Percentiles rank a stretch among this genome's conserved stretches.
Conservation (phyloP, 1,284 basidiomycete species). For the Testicularia cyperi region DNA sequence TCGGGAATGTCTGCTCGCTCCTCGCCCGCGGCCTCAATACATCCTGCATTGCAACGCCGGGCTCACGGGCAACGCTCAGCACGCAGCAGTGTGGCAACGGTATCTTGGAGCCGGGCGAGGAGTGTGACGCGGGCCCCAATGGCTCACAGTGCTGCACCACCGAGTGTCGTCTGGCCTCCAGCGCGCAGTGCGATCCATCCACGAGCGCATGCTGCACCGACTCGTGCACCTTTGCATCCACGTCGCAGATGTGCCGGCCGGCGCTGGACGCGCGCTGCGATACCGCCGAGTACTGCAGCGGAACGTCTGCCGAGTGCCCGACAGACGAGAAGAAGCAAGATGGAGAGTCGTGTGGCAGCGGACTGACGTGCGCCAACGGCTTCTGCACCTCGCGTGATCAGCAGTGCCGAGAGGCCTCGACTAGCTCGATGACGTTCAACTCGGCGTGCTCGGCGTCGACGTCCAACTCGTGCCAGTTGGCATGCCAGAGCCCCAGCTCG, state of each 20-base stretch:
- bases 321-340: slow-evolving; percentile 70
- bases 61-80: slow-evolving; percentile 39
- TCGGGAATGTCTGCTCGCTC: slow-evolving; percentile 77
- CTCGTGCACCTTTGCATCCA: slow-evolving; percentile 71
- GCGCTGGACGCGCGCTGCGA: slow-evolving; percentile 74
- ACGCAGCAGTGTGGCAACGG: slow-evolving; percentile 57
- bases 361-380: slow-evolving; percentile 76
- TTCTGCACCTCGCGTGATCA: slow-evolving; percentile 74
- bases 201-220: slow-evolving; percentile 76
- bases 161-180: slow-evolving; percentile 75
- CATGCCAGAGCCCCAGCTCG: slow-evolving; percentile 73
- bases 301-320: slow-evolving; percentile 74
- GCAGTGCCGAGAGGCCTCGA: slow-evolving; percentile 74
- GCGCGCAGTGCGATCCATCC: slow-evolving; percentile 77
- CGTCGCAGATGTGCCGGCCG: slow-evolving; percentile 70
- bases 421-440: slow-evolving; percentile 68
- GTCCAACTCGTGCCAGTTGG: slow-evolving; percentile 74
- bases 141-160: slow-evolving; percentile 71
- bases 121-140: slow-evolving; percentile 80
- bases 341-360: slow-evolving; percentile 64
- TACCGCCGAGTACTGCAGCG: slow-evolving; percentile 75
- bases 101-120: slow-evolving; percentile 69
- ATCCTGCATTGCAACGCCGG: slow-evolving; percentile 51
- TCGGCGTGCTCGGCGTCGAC: slow-evolving; percentile 66
- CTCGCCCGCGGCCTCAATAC: slow-evolving; percentile 60